Conservation (phyloP, 257 asterid species). For the Capsicum baccatum region DNA sequence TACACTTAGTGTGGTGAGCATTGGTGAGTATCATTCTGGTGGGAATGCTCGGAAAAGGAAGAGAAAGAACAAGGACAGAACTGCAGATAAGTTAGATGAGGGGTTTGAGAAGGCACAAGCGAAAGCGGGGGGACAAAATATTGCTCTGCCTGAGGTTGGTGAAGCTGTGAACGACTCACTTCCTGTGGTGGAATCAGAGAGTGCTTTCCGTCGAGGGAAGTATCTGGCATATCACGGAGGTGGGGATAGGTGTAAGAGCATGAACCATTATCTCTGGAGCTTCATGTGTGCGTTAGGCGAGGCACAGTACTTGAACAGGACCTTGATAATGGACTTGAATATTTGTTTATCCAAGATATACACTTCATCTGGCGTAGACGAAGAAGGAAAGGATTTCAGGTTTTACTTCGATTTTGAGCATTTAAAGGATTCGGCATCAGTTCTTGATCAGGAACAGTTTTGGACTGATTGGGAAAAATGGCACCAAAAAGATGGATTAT, state of each 20-base stretch:
- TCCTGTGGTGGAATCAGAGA: slow-evolving; percentile 65
- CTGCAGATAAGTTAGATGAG: slow-evolving; percentile 48
- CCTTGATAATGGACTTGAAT: slow-evolving; percentile 79
- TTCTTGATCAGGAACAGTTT: slow-evolving; percentile 67
- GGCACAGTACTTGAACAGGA: slow-evolving; percentile 87
- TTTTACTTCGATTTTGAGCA: slow-evolving; percentile 84
- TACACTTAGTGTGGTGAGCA: slow-evolving; percentile 59
- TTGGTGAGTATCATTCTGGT: slow-evolving; percentile 89
- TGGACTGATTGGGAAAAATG: slow-evolving; percentile 72
- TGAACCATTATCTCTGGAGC: slow-evolving; percentile 82
- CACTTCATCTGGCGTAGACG: slow-evolving; percentile 68
- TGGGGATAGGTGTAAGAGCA: slow-evolving; percentile 90
- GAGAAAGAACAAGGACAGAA: slow-evolving; percentile 45
- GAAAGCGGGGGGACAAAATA: slow-evolving; percentile 43
- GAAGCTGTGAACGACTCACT: slow-evolving; percentile 61
- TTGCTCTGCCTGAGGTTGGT: slow-evolving; percentile 65
- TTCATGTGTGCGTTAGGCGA: slow-evolving; percentile 86
- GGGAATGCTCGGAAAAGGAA: slow-evolving; percentile 77
- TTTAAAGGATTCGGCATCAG: slow-evolving; percentile 68
- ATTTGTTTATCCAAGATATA: slow-evolving; percentile 74
- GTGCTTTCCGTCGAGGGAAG: slow-evolving; percentile 58
- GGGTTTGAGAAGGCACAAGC: slow-evolving; percentile 60
- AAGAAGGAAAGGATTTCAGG: slow-evolving; percentile 89
- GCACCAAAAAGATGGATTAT: slow-evolving; percentile 58
- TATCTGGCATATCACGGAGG: slow-evolving; percentile 77